Conservation (phyloP, 805 yeast species). For the Wilhelminamyces savonicus region DNA sequence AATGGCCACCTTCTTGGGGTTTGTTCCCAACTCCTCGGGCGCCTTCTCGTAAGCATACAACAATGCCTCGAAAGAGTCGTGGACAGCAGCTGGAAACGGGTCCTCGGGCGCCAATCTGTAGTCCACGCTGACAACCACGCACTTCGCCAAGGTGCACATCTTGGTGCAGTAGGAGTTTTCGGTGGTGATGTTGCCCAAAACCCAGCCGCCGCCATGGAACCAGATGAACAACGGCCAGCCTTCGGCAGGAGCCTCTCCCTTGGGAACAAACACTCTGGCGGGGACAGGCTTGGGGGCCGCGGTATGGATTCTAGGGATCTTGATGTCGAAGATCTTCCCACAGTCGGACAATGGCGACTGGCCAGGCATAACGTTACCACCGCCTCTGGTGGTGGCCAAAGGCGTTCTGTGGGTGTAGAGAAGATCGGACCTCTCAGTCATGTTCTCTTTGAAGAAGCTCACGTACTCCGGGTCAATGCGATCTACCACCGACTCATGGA, state of each 20-base stretch:
- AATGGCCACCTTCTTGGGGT: constrained; percentile 27
- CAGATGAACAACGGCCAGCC: constrained; percentile 35
- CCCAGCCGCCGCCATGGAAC: constrained; percentile 45
- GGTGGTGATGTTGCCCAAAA: constrained; percentile 31
- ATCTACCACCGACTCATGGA: constrained; percentile 20
- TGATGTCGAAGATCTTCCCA: constrained; percentile 20
- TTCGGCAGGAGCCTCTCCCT: constrained; percentile 22
- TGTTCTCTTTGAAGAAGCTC: constrained; percentile 22
- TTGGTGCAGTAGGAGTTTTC: constrained; percentile 40
- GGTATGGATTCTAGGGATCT: constrained; percentile 26
- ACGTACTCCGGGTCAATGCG: constrained; percentile 33
- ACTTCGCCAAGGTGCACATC: constrained; percentile 26
- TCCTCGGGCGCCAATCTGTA: constrained; percentile 46
- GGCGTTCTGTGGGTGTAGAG: constrained; percentile 31
- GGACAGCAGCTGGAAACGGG: constrained; percentile 43
- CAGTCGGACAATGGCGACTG: constrained; percentile 23
- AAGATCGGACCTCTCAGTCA: constrained; percentile 19
- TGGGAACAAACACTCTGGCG: constrained; percentile 33
- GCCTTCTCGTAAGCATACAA: constrained; percentile 19
- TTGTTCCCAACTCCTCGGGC: constrained; percentile 14
- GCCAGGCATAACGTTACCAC: constrained; percentile 40
- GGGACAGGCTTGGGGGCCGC: constrained; percentile 14
- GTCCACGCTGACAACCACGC: constrained; percentile 41
- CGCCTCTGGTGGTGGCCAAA: constrained; percentile 19
- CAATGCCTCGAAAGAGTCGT: constrained; percentile 35